Evolutionary conservation across 805 yeast species (phyloP).

Genomic region (Kodamaea hsintzibuensis): DNA sequence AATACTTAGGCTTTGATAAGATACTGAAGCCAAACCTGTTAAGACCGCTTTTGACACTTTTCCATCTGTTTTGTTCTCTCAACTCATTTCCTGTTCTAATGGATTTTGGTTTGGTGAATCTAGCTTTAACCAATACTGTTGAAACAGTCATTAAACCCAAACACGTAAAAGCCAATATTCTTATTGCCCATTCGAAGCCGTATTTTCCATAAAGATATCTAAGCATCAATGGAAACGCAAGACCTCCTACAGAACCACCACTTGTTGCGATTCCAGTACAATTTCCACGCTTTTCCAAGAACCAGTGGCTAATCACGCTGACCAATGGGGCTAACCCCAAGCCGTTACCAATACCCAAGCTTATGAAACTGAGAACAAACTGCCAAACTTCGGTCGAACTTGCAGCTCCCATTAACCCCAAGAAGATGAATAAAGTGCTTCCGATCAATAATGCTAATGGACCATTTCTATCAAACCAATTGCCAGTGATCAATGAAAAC

Average conservation of each 20-base stretch:
- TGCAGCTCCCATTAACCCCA: slow-evolving; percentile 59
- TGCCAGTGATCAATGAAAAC: slow-evolving; percentile 54
- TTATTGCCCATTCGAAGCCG: slow-evolving; percentile 23
- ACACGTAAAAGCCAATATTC: slow-evolving; percentile 45
- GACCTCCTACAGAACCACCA: slow-evolving; percentile 27
- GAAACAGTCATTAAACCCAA: slow-evolving; percentile 26
- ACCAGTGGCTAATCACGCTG: slow-evolving; percentile 68
- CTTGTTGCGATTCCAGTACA: slow-evolving; percentile 63
- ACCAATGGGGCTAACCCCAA: slow-evolving; percentile 61
- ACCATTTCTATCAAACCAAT: slow-evolving; percentile 65
- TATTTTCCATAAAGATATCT: slow-evolving; percentile 16
- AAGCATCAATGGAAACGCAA: slow-evolving; percentile 20
- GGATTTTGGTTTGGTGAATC: slow-evolving; percentile 17
- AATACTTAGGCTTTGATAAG: slow-evolving; percentile 19
- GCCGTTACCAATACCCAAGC: slow-evolving; percentile 61
- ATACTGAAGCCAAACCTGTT: slow-evolving; percentile 2
- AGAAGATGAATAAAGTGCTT: slow-evolving; percentile 44
- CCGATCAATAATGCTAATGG: slow-evolving; percentile 42
- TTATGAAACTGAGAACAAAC: slow-evolving; percentile 58
- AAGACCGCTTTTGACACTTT: neutral
- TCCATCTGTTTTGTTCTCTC: neutral
- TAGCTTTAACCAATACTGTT: slow-evolving; percentile 28
- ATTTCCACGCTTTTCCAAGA: slow-evolving; percentile 55
- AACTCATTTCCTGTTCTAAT: neutral
- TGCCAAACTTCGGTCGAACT: slow-evolving; percentile 55